Evolutionary conservation across 768 basidiomycete genomes (phyloP).

Genomic region (Tricholoma hemisulphureum): DNA sequence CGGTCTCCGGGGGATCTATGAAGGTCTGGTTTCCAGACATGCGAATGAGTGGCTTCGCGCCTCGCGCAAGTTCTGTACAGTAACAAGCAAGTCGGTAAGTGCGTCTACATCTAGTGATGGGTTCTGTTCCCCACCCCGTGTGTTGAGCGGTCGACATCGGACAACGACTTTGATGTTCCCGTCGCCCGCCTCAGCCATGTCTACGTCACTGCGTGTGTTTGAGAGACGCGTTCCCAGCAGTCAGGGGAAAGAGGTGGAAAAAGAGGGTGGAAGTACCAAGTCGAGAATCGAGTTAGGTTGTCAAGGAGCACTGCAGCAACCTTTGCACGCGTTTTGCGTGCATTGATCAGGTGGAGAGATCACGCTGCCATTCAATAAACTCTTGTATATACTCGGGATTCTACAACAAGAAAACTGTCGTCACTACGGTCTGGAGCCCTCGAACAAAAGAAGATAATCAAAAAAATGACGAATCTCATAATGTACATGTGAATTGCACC

Average conservation of each 20-base stretch:
- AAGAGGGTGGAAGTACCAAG: background rate
- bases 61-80: conserved; percentile 78
- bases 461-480: too few species aligned
- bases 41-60: conserved; percentile 90
- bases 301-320: background rate
- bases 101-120: background rate
- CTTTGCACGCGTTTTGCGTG: conserved; percentile 1
- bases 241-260: background rate
- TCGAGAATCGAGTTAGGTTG: background rate
- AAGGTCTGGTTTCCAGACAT: conserved; percentile 95
- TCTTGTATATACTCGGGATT: too few species aligned
- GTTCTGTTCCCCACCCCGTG: conserved; percentile 66
- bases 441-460: too few species aligned
- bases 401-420: too few species aligned
- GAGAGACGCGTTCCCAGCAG: conserved; percentile 1
- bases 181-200: conserved; percentile 72
- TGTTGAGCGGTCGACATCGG: conserved; percentile 95
- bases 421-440: too few species aligned
- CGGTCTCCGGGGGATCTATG: conserved; percentile 83
- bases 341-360: background rate
- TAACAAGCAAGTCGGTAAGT: background rate
- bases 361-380: too few species aligned
- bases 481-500: too few species aligned
- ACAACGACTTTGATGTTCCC: conserved; percentile 92
- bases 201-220: background rate